Evolutionary conservation across 495 filamentous ascomycete species (phyloP), one percentile per base, ranked within the genome.

Genomic region (Hypomontagnella monticulosa): DNA sequence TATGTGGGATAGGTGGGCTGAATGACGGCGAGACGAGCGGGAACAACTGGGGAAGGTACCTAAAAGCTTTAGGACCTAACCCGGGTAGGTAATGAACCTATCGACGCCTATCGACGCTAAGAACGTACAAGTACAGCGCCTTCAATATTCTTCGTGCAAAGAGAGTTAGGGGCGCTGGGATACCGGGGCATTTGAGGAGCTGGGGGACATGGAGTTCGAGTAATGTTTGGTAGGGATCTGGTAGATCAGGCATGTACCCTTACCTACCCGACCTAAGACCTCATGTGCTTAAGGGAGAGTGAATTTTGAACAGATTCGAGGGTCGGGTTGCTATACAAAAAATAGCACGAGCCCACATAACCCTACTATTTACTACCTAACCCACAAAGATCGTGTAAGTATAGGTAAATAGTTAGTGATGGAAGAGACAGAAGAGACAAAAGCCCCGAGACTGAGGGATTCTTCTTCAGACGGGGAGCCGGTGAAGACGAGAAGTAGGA

Each of bases 11-110:
- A 53, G 57, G 52, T 67, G 53, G 64, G 54, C 47, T 62, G 43
- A 23, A 68, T 68, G 66, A 68, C 59, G 66, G 59, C 43, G 54
- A 55, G 49, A 49, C 51, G 52, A 55, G 58, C 65, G 65, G 65
- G 66, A 60, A 58, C 49, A 43, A 51, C 19, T 46, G 55, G 38
- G 43, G 20, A 47, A 40, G 42, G 42, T 36, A 27, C 32, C 16
- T 43, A 30, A 41, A 67, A 46, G 48, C 51, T 53, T 40, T 58
- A 57, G 1, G 7, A 53, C 41, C 46, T 55, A 60, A 44, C 33
- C 48, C 27, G 55, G 42, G 49, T 66, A 54, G 40, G 54, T 32
- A 61, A 37, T 14, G 16, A 27, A 55, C 51, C 15, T 66, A 16
- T 56, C 3, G 30, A 51, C 37, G 44, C 51, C 15, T 66, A 16